Percentiles rank a stretch among this genome's conserved stretches.
These are phyloP conservation scores for Priceomyces carsonii DNA, from an alignment of 805 yeast genomes.

Conservation along the genomic window DNA sequence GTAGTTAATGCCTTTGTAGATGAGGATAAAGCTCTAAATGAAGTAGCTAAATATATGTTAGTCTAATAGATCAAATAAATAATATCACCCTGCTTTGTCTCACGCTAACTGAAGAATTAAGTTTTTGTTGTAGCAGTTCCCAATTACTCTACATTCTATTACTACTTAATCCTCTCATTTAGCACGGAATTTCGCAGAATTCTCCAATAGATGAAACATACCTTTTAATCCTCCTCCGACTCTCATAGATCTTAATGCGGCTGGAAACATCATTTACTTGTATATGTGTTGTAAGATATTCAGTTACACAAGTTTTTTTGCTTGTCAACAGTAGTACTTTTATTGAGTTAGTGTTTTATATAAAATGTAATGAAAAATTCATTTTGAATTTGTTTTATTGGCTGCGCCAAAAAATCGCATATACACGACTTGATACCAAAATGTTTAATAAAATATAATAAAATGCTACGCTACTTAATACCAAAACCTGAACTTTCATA, in stretches of 20 bases:
- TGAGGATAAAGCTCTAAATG: constrained; percentile 53
- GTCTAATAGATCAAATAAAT: constrained; percentile 9
- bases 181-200: no score
- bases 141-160: no score
- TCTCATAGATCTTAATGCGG: constrained; percentile 48
- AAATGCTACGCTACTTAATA: constrained; percentile 55
- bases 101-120: no score
- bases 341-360: no score
- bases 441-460: no score
- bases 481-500: constrained; percentile 88
- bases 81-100: no score
- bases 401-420: constrained; percentile 6
- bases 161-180: no score
- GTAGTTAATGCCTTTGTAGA: constrained; percentile 62
- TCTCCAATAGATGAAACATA: constrained; percentile 21
- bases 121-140: no score
- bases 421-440: not conserved
- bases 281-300: constrained; percentile 3
- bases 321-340: constrained; percentile 2
- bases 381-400: constrained; percentile 13
- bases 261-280: constrained; percentile 31
- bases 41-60: constrained; percentile 22
- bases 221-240: constrained; percentile 42
- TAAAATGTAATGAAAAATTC: constrained; percentile 6
- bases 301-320: not conserved